A percentile compares a stretch with the other conserved stretches of the same genome.
Conservation (phyloP, 768 basidiomycete genomes). For the Lactarius pseudohatsudake region DNA sequence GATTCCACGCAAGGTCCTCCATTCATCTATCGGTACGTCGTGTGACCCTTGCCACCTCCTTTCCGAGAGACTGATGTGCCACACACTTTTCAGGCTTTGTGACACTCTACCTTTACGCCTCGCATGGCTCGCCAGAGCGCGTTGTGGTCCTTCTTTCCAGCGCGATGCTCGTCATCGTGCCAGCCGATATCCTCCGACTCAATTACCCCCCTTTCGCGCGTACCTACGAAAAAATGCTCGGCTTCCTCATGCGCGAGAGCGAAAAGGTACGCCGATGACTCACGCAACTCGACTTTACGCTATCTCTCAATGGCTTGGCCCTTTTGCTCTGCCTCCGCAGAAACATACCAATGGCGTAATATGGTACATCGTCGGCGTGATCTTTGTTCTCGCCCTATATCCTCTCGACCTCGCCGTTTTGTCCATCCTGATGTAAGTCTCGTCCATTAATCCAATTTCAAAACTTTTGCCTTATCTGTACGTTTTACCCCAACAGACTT, state of each 20-base stretch:
- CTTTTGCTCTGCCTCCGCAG: slow-evolving; percentile 36
- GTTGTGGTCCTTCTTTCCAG: slow-evolving; percentile 65
- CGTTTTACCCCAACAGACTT: slow-evolving; percentile 51
- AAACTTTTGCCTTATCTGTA: slow-evolving; percentile 8
- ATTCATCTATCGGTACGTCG: slow-evolving; percentile 82
- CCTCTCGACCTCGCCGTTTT: slow-evolving; percentile 90
- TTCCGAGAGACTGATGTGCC: neutral
- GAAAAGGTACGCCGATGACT: slow-evolving; percentile 57
- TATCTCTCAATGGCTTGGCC: neutral
- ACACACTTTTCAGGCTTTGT: slow-evolving; percentile 52
- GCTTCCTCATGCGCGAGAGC: slow-evolving; percentile 87
- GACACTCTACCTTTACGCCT: slow-evolving; percentile 56
- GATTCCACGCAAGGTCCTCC: slow-evolving; percentile 83
- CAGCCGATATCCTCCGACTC: slow-evolving; percentile 76
- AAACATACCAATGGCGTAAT: slow-evolving; percentile 80
- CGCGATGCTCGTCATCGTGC: slow-evolving; percentile 64
- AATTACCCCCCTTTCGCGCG: slow-evolving; percentile 61
- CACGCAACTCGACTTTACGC: neutral
- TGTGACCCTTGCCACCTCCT: slow-evolving; percentile 17
- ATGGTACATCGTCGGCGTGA: slow-evolving; percentile 89
- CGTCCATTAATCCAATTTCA: slow-evolving; percentile 11
- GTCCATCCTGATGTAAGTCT: slow-evolving; percentile 68
- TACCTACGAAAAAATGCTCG: slow-evolving; percentile 67
- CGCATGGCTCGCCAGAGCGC: slow-evolving; percentile 45
- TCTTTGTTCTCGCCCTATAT: slow-evolving; percentile 69